Base-by-base conservation (phyloP, 371 early-diverging fungal species). In the Mortierella sp. region DNA sequence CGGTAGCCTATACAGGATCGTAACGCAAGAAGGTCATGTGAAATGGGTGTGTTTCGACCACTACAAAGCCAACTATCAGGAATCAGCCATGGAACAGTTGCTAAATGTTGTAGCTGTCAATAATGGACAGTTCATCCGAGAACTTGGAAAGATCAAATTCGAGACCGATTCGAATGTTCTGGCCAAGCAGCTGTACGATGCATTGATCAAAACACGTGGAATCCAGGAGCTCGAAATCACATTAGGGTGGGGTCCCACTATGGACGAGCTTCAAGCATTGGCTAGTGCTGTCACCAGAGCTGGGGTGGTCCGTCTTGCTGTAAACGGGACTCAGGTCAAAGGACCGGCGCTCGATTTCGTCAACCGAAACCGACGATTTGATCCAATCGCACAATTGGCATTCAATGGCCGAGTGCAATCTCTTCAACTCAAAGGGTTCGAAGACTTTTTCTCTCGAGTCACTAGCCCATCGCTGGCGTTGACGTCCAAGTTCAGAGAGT, bases 221-320 rank as follows among this genome's bases (percentile, higher is more conserved):
- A 24, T 52, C n/a, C 51, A 43, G 2, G 54, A 53, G 9, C 24
- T 68, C 13, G 48, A 52, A 16, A 7, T 68, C 25, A 22, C 19
- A 31, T 19, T 62, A 5, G 19, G 41, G 0, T 62, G 62, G 62
- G 53, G 57, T 2, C 31, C 25, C 0, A 46, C 57, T 0, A 24
- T 47, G 41, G 57, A 54, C 3, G 63, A 70, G 25, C 46, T 69
- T n/a, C 52, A 44, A 21, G 28, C 22, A 8, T 39, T 66, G 4
- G 27, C 28, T 10, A 19, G 17, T 14, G 39, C 53, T n/a, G 46
- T 58, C 28, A 44, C 27, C 21, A 37, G 47, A 16, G 45, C 58
- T 0, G 47, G 27, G 7, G 39, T 65, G 22, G 14, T 53, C 14
- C n/a, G 44, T 16, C 27, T 65, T 4, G 17, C 25, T 4, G 14